Evolutionary conservation across 1,284 basidiomycete species (phyloP), one percentile per base, ranked within the genome.

Genomic region (Ganoderma meredithae): DNA sequence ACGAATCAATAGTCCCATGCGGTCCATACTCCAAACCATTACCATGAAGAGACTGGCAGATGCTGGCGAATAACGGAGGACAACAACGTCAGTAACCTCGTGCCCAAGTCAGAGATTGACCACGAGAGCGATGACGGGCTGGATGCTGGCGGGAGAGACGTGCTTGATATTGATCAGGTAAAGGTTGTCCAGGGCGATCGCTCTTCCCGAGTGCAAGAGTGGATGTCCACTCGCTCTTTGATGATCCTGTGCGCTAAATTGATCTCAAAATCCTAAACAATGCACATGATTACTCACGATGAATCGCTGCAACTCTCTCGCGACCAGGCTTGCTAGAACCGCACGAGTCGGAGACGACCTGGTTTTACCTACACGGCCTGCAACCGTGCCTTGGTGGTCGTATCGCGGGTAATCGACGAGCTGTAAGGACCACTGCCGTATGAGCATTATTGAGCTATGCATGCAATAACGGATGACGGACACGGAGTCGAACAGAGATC

Each of bases 41-140:
- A 4, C 4, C 47, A 52, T 25, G 47, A 52, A 52, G n/a, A 52
- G 13, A 52, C 4, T 22, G 47, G 47, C 47, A 22, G 1, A 25
- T 47, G 22, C n/a, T 7, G 47, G 27, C 4, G 12, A 9, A 8
- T 5, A 6, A 9, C 36, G 36, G 36, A 39, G 3, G 36, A 39
- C 36, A 39, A 39, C 36, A 6, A 8, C 36, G 47, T n/a, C 9
- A 8, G 19, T n/a, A n/a, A n/a, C 19, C 47, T 39, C 47, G n/a
- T 60, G 19, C 0, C 19, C 19, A 17, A 61, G 25, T n/a, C 49
- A 52, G 13, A 52, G 10, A 12, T 22, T 27, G 49, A 15, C 7
- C 52, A 58, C 55, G 22, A 64, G 22, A 27, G 56, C 41, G n/a
- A 64, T n/a, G 31, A 64, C 52, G 19, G 63, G 63, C 15, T 64